Conservation (phyloP, 257 asterid species). For the Penstemon eatonii region DNA sequence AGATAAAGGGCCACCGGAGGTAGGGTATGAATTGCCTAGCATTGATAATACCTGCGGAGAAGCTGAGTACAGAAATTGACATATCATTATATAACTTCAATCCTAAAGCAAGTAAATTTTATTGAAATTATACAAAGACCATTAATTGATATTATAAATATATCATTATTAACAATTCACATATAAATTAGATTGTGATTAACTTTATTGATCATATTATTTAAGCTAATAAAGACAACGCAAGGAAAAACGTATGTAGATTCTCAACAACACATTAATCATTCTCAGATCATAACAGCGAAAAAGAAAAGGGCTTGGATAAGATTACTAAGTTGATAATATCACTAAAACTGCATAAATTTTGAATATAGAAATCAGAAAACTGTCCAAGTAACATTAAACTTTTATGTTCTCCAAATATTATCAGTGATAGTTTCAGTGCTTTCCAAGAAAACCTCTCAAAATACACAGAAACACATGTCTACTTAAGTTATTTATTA, state of each 20-base stretch:
- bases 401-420: background rate
- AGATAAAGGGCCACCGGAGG: slow-evolving; percentile 81
- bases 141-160: background rate
- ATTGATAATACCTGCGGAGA: slow-evolving; percentile 95
- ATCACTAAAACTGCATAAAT: slow-evolving; percentile 17
- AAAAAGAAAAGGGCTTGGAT: slow-evolving; percentile 8
- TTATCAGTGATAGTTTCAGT: slow-evolving; percentile 5
- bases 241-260: background rate
- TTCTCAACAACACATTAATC: background rate
- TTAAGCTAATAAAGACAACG: slow-evolving; percentile 2
- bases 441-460: background rate
- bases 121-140: background rate
- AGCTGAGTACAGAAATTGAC: slow-evolving; percentile 61
- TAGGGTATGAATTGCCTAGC: slow-evolving; percentile 77
- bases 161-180: too few relatives aligned
- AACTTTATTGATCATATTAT: background rate
- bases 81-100: slow-evolving; percentile 25
- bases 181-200: background rate
- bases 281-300: background rate
- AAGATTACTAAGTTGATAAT: background rate
- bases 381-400: background rate
- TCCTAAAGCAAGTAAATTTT: slow-evolving; percentile 27
- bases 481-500: background rate
- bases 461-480: background rate
- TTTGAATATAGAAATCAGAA: background rate